These are phyloP conservation scores for Ilyonectria mors-panacis DNA, from an alignment of 2,329 filamentous ascomycete genomes.

Conservation along the genomic window DNA sequence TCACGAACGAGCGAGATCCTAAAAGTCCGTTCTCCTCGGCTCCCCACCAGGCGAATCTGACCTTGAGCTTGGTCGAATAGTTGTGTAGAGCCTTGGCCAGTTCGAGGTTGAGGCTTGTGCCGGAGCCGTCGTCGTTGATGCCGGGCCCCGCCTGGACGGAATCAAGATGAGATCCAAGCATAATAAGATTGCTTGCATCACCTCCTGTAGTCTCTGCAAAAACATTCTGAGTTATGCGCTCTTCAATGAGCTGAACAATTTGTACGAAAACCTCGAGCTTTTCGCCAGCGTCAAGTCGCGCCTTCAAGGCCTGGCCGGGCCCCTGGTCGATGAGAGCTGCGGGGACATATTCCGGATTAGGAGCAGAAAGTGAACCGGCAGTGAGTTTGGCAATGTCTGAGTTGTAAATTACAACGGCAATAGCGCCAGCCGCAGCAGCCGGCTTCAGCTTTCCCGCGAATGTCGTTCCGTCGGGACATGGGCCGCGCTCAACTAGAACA, in stretches of 20 bases:
- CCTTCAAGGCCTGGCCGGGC: conserved; percentile 46
- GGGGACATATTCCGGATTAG: conserved; percentile 48
- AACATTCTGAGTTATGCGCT: conserved; percentile 60
- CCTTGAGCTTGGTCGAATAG: conserved; percentile 53
- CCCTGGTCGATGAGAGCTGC: conserved; percentile 51
- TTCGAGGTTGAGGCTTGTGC: conserved; percentile 58
- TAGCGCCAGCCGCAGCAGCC: conserved; percentile 49
- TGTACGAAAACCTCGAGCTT: conserved; percentile 54
- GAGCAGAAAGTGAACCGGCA: conserved; percentile 46
- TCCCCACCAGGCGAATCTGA: conserved; percentile 62
- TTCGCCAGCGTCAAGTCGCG: conserved; percentile 52
- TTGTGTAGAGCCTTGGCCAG: conserved; percentile 57
- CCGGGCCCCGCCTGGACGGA: conserved; percentile 61
- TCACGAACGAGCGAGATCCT: conserved; percentile 55
- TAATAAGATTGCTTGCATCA: conserved; percentile 58
- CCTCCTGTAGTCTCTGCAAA: conserved; percentile 62
- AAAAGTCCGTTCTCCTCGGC: conserved; percentile 61
- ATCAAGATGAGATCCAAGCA: conserved; percentile 61
- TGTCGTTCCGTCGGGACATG: conserved; percentile 49
- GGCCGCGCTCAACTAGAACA: conserved; percentile 51
- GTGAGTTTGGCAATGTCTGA: conserved; percentile 49
- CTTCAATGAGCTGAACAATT: conserved; percentile 54
- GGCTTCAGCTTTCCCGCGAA: conserved; percentile 51
- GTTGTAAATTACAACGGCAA: conserved; percentile 52
- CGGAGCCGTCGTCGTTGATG: conserved; percentile 64